A percentile compares a stretch with the other conserved stretches of the same genome.
Evolutionary conservation across 345 rosid species (phyloP).

Genomic region (Angophora floribunda): DNA sequence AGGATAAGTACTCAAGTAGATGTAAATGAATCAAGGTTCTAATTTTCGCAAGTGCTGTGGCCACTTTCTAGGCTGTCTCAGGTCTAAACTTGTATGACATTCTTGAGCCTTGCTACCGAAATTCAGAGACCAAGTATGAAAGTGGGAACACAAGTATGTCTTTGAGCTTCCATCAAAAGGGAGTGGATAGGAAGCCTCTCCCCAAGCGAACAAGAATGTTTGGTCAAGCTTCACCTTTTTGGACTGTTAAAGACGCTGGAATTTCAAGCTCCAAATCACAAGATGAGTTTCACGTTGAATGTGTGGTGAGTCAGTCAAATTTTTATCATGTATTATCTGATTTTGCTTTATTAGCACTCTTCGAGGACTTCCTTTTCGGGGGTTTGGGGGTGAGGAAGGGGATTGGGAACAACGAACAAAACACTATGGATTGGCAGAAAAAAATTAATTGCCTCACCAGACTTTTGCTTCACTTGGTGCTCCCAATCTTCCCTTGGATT

Average conservation of each 20-base stretch:
- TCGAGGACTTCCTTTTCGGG: neutral
- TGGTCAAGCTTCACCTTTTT: neutral
- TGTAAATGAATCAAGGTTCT: neutral
- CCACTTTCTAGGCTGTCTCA: slow-evolving; percentile 7
- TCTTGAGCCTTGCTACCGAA: slow-evolving; percentile 39
- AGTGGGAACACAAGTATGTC: neutral
- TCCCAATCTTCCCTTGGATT: neutral
- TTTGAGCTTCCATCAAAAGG: neutral
- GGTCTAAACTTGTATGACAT: slow-evolving; percentile 33
- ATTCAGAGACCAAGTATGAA: neutral
- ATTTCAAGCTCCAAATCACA: neutral
- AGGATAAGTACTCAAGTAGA: neutral
- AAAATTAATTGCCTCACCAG: neutral
- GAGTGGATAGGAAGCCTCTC: neutral
- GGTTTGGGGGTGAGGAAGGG: neutral
- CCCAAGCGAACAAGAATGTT: neutral
- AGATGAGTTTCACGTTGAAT: neutral
- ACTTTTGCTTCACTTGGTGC: neutral
- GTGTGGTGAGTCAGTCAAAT: neutral
- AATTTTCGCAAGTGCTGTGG: neutral
- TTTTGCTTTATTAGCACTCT: neutral
- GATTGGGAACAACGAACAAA: neutral
- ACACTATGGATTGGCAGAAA: neutral
- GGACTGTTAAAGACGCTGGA: rapidly evolving
- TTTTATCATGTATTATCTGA: neutral